These are phyloP conservation scores for Hyphopichia pseudoburtonii DNA, from an alignment of 1,139 yeast genomes.

Conservation along the genomic window DNA sequence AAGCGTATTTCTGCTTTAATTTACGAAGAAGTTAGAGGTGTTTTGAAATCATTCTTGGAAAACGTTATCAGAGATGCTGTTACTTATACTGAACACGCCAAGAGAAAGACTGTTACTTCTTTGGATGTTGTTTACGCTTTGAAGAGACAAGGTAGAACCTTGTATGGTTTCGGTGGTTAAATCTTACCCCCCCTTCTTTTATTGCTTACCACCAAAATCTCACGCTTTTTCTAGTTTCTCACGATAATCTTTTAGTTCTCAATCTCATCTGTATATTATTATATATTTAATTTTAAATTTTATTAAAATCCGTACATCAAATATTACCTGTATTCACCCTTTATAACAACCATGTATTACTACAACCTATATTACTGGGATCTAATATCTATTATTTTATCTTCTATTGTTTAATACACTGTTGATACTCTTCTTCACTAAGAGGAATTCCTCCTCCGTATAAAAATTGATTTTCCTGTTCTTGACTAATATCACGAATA, in stretches of 20 bases:
- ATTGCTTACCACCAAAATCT: no score
- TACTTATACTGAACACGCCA: slow-evolving; percentile 99
- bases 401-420: no score
- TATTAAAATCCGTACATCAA: no score
- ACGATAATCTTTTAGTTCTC: no score
- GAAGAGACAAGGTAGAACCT: slow-evolving; percentile 99
- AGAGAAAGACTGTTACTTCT: slow-evolving; percentile 99
- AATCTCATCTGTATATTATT: no score
- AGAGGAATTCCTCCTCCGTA: slow-evolving; percentile 21
- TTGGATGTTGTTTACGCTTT: slow-evolving; percentile 98
- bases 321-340: no score
- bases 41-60: slow-evolving; percentile 92
- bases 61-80: slow-evolving; percentile 98
- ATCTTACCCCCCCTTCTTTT: no score
- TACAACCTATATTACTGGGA: no score
- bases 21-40: slow-evolving; percentile 98
- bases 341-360: no score
- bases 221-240: no score
- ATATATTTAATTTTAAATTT: no score
- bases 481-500: slow-evolving; percentile 33
- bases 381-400: no score
- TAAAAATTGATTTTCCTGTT: slow-evolving; percentile 19
- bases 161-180: slow-evolving; percentile 99
- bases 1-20: slow-evolving; percentile 99
- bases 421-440: slow-evolving; percentile 17